Percentiles rank a stretch among this genome's conserved stretches.
phyloP scores from a whole-genome alignment of 495 filamentous ascomycete species.

The Podospora pseudocomata region DNA sequence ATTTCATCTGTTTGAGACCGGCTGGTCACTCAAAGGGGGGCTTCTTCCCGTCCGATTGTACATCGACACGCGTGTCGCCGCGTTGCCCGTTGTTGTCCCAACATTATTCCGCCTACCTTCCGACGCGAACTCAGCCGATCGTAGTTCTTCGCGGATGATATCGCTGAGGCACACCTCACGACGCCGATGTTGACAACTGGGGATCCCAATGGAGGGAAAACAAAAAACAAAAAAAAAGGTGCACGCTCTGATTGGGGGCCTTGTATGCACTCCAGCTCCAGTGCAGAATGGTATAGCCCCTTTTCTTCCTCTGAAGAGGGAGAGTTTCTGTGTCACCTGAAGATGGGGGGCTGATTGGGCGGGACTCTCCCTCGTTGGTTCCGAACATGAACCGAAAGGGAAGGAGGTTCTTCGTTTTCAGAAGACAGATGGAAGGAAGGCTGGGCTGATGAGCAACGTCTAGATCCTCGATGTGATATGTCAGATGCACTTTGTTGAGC shows the following conservation, averaged over 20 bases:
- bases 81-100: constrained; percentile 7
- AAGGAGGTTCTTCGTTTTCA: not conserved
- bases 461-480: not conserved
- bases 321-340: not conserved
- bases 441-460: not conserved
- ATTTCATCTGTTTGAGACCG: constrained; percentile 16
- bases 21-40: constrained; percentile 11
- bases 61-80: constrained; percentile 4
- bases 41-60: not conserved
- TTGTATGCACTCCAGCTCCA: not conserved
- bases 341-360: not conserved
- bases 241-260: not conserved
- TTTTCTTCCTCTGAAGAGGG: not conserved
- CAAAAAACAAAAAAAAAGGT: too few species aligned
- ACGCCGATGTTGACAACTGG: not conserved
- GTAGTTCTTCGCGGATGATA: not conserved
- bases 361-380: not conserved
- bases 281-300: not conserved
- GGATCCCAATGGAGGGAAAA: not conserved
- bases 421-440: not conserved
- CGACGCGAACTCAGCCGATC: not conserved
- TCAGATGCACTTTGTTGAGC: not conserved
- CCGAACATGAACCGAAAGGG: not conserved
- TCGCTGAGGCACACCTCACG: not conserved
- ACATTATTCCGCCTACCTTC: not conserved